Evolutionary conservation across 768 basidiomycete species (phyloP).

Genomic region (Amanita pallidorosea): DNA sequence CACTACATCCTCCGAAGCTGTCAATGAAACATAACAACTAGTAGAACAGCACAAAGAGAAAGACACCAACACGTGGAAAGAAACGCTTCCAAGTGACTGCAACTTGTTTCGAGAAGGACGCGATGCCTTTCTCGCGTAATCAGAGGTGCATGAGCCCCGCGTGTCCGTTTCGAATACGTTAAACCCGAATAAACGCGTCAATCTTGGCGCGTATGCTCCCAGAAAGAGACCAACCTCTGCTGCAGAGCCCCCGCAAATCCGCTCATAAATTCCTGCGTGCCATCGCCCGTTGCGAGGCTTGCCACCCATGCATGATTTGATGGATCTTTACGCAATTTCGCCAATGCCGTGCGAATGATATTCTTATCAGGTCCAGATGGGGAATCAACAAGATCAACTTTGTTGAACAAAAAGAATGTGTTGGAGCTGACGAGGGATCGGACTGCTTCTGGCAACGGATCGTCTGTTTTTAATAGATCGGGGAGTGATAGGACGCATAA

Average conservation of each 20-base stretch:
- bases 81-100: constrained; percentile 53
- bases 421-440: constrained; percentile 35
- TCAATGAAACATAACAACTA: background rate
- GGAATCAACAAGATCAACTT: constrained; percentile 42
- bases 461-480: constrained; percentile 20
- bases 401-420: constrained; percentile 74
- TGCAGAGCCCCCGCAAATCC: constrained; percentile 44
- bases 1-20: constrained; percentile 64
- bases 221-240: constrained; percentile 28
- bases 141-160: constrained; percentile 37
- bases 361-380: background rate
- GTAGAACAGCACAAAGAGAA: constrained; percentile 4
- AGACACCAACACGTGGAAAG: constrained; percentile 28
- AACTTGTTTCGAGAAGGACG: constrained; percentile 60
- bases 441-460: constrained; percentile 34
- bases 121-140: constrained; percentile 78
- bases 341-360: background rate
- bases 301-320: constrained; percentile 39
- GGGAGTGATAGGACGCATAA: constrained; percentile 77
- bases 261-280: constrained; percentile 47
- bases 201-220: background rate
- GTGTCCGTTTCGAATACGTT: constrained; percentile 18
- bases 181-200: background rate
- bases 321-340: constrained; percentile 1
- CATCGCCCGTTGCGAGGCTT: constrained; percentile 51